Evolutionary conservation across 2,329 filamentous ascomycete genomes (phyloP).

Genomic region (Neonectria hederae): DNA sequence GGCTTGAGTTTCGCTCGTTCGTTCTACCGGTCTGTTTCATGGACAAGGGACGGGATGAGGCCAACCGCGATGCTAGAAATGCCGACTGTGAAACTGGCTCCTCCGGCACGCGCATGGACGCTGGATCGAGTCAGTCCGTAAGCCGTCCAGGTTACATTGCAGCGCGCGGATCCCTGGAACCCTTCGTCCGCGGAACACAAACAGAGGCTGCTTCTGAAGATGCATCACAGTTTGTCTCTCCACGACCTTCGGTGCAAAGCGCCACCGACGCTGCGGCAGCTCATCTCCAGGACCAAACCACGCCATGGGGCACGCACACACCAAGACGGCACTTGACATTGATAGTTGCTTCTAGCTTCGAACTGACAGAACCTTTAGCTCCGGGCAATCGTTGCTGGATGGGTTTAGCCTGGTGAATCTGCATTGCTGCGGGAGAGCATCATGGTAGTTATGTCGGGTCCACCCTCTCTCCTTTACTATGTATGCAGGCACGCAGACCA

Average conservation of each 20-base stretch:
- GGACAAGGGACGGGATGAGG: background rate
- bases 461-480: background rate
- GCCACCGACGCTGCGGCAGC: background rate
- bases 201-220: too few relatives aligned
- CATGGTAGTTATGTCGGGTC: background rate
- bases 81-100: background rate
- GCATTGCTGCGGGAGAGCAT: background rate
- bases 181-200: background rate
- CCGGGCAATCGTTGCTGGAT: background rate
- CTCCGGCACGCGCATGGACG: background rate
- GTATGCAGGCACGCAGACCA: too few relatives aligned
- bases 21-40: background rate
- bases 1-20: background rate
- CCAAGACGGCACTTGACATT: background rate
- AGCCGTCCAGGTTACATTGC: background rate
- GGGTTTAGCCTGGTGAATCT: background rate
- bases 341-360: background rate
- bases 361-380: background rate
- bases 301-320: slow-evolving; percentile 1
- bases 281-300: background rate
- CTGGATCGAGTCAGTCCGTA: background rate
- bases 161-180: background rate
- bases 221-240: background rate
- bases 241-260: background rate
- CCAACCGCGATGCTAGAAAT: background rate